Evolutionary conservation across 768 basidiomycete genomes (phyloP), one percentile per base, ranked within the genome.

Genomic region (Suillus sp.): DNA sequence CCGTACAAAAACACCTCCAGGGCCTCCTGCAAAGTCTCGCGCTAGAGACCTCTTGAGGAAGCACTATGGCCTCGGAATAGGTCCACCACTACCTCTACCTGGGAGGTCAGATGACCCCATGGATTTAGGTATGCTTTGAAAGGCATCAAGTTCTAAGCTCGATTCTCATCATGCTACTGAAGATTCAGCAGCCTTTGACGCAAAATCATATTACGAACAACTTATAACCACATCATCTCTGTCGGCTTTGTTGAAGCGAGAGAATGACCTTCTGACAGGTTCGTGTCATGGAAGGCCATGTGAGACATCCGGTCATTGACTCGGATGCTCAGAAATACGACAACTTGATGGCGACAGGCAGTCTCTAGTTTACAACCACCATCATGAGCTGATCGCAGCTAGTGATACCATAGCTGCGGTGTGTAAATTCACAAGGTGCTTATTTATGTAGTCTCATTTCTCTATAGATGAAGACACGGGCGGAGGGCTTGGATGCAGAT

Each of bases 311-410:
- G 7, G 3, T 20, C 35, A 35, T 51, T 43, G n/a, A 50, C 27
- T 27, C 4, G 27, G 48, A 60, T 64, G 35, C 64, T 71, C 47
- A 95, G 95, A 96, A 74, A 96, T 97, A 64, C 83, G 92, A 37
- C 86, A 93, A 65, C 77, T 97, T 16, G 93, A 96, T 62, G 86
- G 90, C 70, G 95, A 96, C 70, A 80, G 93, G 27, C 95, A 97
- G 74, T 90, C 91, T 10, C 80, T 97, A 50, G 95, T 97, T 13
- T 97, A 97, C 72, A 95, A 96, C 69, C 95, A 96, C 71, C 95
- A 97, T 70, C 93, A 95, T 64, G 95, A 97, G 67, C 87, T 97
- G 22, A 95, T 97, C 58, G 92, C 93, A 1, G 95, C 95, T 3
- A 93, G 90, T 64, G 92, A 95, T 69, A 96, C 95, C 10, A 96